Conservation (phyloP, 83 land plant genomes). For the Diphasiastrum complanatum region DNA sequence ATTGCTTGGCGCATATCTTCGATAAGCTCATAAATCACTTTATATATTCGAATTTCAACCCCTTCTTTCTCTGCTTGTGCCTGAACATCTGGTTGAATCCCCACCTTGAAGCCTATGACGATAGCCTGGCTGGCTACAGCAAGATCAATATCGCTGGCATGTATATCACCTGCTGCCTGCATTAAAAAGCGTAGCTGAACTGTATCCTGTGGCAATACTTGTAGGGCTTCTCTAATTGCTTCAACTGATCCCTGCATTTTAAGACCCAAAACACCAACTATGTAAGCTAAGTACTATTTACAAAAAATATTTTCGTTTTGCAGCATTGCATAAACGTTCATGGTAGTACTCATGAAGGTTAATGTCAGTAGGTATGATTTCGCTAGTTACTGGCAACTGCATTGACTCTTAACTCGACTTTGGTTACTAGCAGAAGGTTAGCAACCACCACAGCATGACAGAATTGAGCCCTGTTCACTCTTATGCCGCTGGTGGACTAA, state of each 20-base stretch:
- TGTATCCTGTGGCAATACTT: slow-evolving; percentile 83
- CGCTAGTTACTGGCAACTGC: too few relatives aligned
- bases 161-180: slow-evolving; percentile 88
- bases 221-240: slow-evolving; percentile 85
- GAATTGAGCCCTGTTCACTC: too few relatives aligned
- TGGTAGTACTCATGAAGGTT: too few relatives aligned
- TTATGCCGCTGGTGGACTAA: too few relatives aligned
- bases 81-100: slow-evolving; percentile 69
- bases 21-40: slow-evolving; percentile 85
- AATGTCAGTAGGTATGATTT: too few relatives aligned
- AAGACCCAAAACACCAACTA: too few relatives aligned
- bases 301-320: too few relatives aligned
- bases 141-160: slow-evolving; percentile 82
- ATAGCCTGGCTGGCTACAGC: slow-evolving; percentile 81
- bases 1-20: slow-evolving; percentile 94
- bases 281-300: too few relatives aligned
- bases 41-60: slow-evolving; percentile 82
- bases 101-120: slow-evolving; percentile 86
- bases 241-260: slow-evolving; percentile 97
- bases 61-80: slow-evolving; percentile 66
- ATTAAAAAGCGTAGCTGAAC: slow-evolving; percentile 72
- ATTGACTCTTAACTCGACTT: too few relatives aligned
- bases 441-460: too few relatives aligned
- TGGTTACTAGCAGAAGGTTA: too few relatives aligned
- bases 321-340: too few relatives aligned